phyloP scores from a whole-genome alignment of 2,329 filamentous ascomycete species.

The Penicillium brevicompactum region DNA sequence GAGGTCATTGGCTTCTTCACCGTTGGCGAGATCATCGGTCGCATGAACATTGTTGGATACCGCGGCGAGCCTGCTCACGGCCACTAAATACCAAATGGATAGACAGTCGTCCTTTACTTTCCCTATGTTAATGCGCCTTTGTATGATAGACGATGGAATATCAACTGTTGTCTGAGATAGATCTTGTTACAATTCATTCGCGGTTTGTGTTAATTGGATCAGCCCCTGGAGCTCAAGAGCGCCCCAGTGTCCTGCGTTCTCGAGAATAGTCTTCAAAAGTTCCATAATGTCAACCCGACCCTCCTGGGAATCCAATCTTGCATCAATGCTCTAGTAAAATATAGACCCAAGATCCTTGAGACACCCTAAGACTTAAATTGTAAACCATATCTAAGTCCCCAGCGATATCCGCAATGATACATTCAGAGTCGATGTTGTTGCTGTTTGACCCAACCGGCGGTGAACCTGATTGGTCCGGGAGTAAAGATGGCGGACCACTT shows the following conservation, averaged over 20 bases:
- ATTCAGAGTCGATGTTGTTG: not conserved
- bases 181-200: slow-evolving; percentile 22
- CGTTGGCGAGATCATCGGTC: slow-evolving; percentile 92
- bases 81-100: slow-evolving; percentile 41
- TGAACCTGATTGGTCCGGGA: slow-evolving; percentile 36
- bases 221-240: not conserved
- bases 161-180: slow-evolving; percentile 45
- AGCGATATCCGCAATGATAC: too few relatives aligned
- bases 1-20: slow-evolving; percentile 97
- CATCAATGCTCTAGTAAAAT: not conserved
- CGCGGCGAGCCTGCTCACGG: slow-evolving; percentile 63
- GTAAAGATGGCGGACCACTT: slow-evolving; percentile 24
- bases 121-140: slow-evolving; percentile 39
- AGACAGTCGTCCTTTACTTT: slow-evolving; percentile 32
- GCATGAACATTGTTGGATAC: slow-evolving; percentile 95
- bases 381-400: too few relatives aligned
- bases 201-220: slow-evolving; percentile 5
- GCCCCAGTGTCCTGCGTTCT: not conserved
- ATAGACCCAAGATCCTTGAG: too few relatives aligned
- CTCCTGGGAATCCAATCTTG: not conserved
- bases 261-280: not conserved
- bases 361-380: too few relatives aligned
- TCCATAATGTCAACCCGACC: not conserved
- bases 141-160: slow-evolving; percentile 53
- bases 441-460: not conserved